Evolutionary conservation across 345 rosid genomes (phyloP), one percentile per base, ranked within the genome.

Genomic region (Adansonia digitata): DNA sequence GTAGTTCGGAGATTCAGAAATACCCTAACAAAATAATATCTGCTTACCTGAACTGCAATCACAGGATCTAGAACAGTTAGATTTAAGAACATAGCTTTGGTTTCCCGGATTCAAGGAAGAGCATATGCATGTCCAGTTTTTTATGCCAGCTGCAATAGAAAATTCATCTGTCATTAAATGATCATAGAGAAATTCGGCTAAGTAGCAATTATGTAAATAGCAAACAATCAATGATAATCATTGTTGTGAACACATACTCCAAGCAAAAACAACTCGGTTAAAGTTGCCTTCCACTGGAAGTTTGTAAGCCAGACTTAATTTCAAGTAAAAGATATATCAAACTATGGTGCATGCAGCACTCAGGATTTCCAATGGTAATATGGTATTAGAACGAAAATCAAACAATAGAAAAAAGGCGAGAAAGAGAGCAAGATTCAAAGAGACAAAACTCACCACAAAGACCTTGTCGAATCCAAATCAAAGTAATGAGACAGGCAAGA

Each of bases 41-140:
- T 29, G 59, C 69, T 64, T 84, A 90, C 99, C 98, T 74, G 86
- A 88, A 77, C 59, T 90, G 83, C 98, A 95, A 77, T 88, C 81
- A 83, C 99, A 95, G 77, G 94, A 90, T 61, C 85, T 70, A 40
- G 94, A 89, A 85, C 99, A 95, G 82, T 88, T 91, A 37, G 83
- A 88, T 81, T 75, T 81, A 18, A 82, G 73, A 75, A 86, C 73
- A 80, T 66, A 69, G 76, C 79, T 85, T 81, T 81, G 84, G 75
- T 86, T 82, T 77, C 81, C 82, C 72, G 60, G 82, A 75, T 76
- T n/a, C 1, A 82, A 76, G 37, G 87, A 78, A 69, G 87, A 84
- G 75, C 99, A 92, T 5, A 81, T 75, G 65, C 98, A 95, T 20
- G 87, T 86, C 95, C 95, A 95, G 62, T 84, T 85, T 81, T 57